phyloP scores from a whole-genome alignment of 1,284 basidiomycete species.

The Pseudozyma hubeiensis region DNA sequence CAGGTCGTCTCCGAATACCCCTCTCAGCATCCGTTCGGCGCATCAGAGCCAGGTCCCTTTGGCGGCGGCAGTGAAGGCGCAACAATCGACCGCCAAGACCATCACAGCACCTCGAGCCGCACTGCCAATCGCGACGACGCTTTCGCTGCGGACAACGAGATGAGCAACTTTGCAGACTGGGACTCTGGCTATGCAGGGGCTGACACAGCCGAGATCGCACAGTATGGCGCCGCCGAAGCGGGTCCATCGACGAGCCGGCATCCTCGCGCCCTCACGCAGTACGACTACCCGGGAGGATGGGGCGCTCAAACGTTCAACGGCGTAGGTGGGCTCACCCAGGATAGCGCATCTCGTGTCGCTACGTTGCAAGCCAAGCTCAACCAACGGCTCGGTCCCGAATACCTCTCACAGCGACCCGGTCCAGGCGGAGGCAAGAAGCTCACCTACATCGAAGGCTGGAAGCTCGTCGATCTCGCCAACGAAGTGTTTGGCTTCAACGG shows the following conservation, averaged over 20 bases:
- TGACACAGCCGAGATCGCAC: conserved; percentile 2
- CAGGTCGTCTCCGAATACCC: conserved; percentile 16
- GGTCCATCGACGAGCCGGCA: conserved; percentile 19
- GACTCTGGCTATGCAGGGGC: conserved; percentile 18
- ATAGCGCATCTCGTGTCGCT: conserved; percentile 71
- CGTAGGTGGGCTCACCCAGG: conserved; percentile 42
- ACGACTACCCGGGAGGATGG: conserved; percentile 53
- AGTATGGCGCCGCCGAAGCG: background rate
- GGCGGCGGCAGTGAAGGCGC: conserved; percentile 41
- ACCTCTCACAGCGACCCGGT: conserved; percentile 86
- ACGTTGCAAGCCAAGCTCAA: conserved; percentile 83
- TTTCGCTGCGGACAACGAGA: conserved; percentile 15
- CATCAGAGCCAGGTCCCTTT: conserved; percentile 29
- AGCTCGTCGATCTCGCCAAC: conserved; percentile 79
- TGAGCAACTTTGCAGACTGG: conserved; percentile 29
- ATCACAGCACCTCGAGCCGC: background rate
- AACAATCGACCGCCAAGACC: background rate
- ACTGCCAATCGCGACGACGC: background rate
- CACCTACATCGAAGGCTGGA: conserved; percentile 97
- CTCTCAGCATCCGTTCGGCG: conserved; percentile 43
- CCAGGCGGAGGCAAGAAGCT: conserved; percentile 79
- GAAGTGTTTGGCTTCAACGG: conserved; percentile 99
- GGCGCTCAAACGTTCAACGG: conserved; percentile 36
- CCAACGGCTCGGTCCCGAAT: conserved; percentile 92
- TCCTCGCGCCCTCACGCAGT: conserved; percentile 34